Evolutionary conservation across 306 rosid genomes (phyloP).

Genomic region (Acacia melanoxylon): DNA sequence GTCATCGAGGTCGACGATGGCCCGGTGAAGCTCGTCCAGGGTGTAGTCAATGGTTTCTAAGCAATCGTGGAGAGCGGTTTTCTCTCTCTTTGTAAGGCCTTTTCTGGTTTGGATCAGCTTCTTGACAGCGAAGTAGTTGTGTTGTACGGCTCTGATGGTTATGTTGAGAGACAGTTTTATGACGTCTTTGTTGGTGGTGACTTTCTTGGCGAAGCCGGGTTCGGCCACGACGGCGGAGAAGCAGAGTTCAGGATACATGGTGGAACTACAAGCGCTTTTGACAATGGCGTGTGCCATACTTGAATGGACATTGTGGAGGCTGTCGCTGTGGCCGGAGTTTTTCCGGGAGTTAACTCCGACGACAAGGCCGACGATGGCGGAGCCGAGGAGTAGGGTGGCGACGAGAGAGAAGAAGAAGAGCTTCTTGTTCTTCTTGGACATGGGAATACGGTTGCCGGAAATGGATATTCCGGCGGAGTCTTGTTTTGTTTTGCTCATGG

Average conservation of each 20-base stretch:
- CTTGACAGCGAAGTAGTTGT: slow-evolving; percentile 45
- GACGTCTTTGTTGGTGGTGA: slow-evolving; percentile 48
- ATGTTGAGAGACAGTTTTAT: slow-evolving; percentile 51
- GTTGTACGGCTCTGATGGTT: slow-evolving; percentile 46
- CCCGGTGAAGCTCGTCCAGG: slow-evolving; percentile 60
- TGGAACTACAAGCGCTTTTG: slow-evolving; percentile 57
- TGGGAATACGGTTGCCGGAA: slow-evolving; percentile 30
- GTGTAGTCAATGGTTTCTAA: slow-evolving; percentile 66
- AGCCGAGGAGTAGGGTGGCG: slow-evolving; percentile 43
- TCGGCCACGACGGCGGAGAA: slow-evolving; percentile 54
- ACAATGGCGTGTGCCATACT: slow-evolving; percentile 49
- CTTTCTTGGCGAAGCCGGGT: slow-evolving; percentile 35
- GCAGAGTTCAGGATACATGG: slow-evolving; percentile 75
- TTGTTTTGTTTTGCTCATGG: slow-evolving; percentile 38
- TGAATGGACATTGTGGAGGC: not conserved
- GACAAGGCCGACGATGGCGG: slow-evolving; percentile 43
- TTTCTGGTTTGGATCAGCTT: slow-evolving; percentile 26
- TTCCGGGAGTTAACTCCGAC: slow-evolving; percentile 47
- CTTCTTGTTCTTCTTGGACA: slow-evolving; percentile 31
- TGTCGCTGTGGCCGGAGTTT: not conserved
- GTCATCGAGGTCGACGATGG: slow-evolving; percentile 36
- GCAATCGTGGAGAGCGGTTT: slow-evolving; percentile 71
- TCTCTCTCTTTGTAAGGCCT: slow-evolving; percentile 51
- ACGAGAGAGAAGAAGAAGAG: slow-evolving; percentile 43
- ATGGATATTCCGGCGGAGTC: slow-evolving; percentile 31